Conservation (phyloP, 306 rosid species). For the Trichosanthes cucumerina region DNA sequence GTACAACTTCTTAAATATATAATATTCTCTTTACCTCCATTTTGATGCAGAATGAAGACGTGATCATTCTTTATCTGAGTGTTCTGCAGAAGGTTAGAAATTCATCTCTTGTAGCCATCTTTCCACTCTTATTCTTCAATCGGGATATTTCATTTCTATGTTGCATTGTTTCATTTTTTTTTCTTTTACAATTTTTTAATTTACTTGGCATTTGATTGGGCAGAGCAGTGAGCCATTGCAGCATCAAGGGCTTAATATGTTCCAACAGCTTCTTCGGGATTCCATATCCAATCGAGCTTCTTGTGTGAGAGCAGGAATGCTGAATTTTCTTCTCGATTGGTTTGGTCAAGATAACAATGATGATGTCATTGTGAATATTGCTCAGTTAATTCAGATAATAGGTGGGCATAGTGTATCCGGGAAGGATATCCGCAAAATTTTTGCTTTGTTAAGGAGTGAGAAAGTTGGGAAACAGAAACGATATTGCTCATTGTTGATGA, state of each 20-base stretch:
- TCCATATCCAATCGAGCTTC: slow-evolving; percentile 92
- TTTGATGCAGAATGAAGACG: slow-evolving; percentile 81
- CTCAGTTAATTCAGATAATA: slow-evolving; percentile 78
- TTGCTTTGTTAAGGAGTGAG: slow-evolving; percentile 86
- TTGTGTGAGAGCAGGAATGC: slow-evolving; percentile 97
- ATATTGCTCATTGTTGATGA: slow-evolving; percentile 73
- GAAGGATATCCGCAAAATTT: slow-evolving; percentile 92
- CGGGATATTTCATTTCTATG: neutral
- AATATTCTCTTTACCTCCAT: neutral
- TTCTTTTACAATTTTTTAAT: slow-evolving; percentile 4
- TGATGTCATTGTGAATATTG: slow-evolving; percentile 55
- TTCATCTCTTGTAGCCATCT: slow-evolving; percentile 14
- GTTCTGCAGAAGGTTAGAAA: slow-evolving; percentile 78
- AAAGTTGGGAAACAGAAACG: slow-evolving; percentile 67
- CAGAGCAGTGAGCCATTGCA: slow-evolving; percentile 92
- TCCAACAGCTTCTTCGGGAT: slow-evolving; percentile 75
- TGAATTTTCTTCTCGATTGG: slow-evolving; percentile 92
- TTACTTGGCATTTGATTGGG: slow-evolving; percentile 40
- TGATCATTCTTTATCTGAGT: slow-evolving; percentile 59
- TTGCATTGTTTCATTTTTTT: neutral
- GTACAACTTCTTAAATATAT: neutral
- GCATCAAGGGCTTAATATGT: slow-evolving; percentile 65
- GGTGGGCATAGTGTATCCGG: slow-evolving; percentile 99
- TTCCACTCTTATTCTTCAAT: neutral
- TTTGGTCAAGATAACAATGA: slow-evolving; percentile 71